Percentiles rank a stretch among this genome's conserved stretches.
These are phyloP conservation scores for Fraxinus anomala DNA, from an alignment of 257 asterid genomes.

Conservation along the genomic window DNA sequence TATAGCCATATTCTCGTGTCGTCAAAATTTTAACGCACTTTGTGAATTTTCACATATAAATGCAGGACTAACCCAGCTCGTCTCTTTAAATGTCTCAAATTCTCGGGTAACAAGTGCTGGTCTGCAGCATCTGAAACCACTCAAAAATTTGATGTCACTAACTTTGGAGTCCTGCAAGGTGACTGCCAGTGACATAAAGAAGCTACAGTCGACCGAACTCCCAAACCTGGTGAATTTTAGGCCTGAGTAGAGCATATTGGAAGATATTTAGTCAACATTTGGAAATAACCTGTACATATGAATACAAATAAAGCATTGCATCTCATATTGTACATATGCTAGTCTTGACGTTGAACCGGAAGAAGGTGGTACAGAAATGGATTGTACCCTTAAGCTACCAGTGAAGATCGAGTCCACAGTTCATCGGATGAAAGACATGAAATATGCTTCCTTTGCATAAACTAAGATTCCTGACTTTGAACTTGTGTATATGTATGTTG, in stretches of 20 bases:
- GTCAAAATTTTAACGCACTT: neutral
- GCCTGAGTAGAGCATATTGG: slow-evolving; percentile 54
- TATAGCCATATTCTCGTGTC: neutral
- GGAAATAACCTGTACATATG: neutral
- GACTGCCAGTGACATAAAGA: slow-evolving; percentile 71
- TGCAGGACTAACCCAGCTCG: slow-evolving; percentile 78
- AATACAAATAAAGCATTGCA: neutral
- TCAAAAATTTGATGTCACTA: slow-evolving; percentile 79
- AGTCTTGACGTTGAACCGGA: neutral
- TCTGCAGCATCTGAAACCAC: slow-evolving; percentile 71
- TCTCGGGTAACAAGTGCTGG: slow-evolving; percentile 76
- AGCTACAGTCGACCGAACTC: slow-evolving; percentile 66
- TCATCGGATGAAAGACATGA: neutral
- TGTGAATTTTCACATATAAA: neutral
- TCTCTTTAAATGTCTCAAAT: slow-evolving; percentile 79
- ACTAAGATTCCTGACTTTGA: neutral
- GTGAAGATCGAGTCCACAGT: neutral
- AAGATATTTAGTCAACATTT: neutral
- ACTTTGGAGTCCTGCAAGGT: slow-evolving; percentile 91
- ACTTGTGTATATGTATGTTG: neutral
- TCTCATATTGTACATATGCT: neutral
- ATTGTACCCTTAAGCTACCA: neutral
- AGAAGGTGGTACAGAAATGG: neutral
- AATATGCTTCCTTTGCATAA: neutral
- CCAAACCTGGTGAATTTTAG: slow-evolving; percentile 82